Evolutionary conservation across 2,329 filamentous ascomycete species (phyloP).

Genomic region (Pseudogymnoascus pannorum): DNA sequence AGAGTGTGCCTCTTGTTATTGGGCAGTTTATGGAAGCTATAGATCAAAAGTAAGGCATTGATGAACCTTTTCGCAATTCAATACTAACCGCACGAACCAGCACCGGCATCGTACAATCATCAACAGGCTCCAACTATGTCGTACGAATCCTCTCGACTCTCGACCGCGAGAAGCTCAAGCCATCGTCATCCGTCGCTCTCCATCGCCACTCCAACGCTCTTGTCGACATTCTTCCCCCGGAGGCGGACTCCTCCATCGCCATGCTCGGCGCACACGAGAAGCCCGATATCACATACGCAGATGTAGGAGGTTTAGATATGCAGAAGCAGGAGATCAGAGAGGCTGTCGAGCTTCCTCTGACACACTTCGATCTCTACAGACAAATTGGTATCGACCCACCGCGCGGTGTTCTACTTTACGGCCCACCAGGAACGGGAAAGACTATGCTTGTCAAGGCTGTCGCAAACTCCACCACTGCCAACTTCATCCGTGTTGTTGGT

Average conservation of each 20-base stretch:
- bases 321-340: slow-evolving; percentile 99
- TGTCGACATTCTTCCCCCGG: slow-evolving; percentile 96
- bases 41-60: slow-evolving; percentile 76
- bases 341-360: slow-evolving; percentile 91
- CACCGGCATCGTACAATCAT: slow-evolving; percentile 97
- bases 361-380: slow-evolving; percentile 97
- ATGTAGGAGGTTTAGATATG: slow-evolving; percentile 97
- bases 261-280: slow-evolving; percentile 97
- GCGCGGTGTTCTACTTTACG: slow-evolving; percentile 91
- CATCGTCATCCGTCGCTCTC: slow-evolving; percentile 92
- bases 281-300: slow-evolving; percentile 94
- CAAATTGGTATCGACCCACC: slow-evolving; percentile 99
- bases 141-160: slow-evolving; percentile 97
- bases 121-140: slow-evolving; percentile 97
- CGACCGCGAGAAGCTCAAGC: slow-evolving; percentile 96
- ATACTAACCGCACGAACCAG: slow-evolving; percentile 38
- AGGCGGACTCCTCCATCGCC: slow-evolving; percentile 96
- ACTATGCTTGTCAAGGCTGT: slow-evolving; percentile 98
- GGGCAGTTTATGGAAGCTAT: slow-evolving; percentile 99
- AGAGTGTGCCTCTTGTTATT: slow-evolving; percentile 95
- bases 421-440: slow-evolving; percentile 91
- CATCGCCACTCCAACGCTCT: slow-evolving; percentile 98
- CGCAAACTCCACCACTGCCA: slow-evolving; percentile 95
- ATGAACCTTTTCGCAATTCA: not conserved
- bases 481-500: slow-evolving; percentile 95